phyloP scores from a whole-genome alignment of 2,329 filamentous ascomycete genomes.

The Calonectria honghensis region DNA sequence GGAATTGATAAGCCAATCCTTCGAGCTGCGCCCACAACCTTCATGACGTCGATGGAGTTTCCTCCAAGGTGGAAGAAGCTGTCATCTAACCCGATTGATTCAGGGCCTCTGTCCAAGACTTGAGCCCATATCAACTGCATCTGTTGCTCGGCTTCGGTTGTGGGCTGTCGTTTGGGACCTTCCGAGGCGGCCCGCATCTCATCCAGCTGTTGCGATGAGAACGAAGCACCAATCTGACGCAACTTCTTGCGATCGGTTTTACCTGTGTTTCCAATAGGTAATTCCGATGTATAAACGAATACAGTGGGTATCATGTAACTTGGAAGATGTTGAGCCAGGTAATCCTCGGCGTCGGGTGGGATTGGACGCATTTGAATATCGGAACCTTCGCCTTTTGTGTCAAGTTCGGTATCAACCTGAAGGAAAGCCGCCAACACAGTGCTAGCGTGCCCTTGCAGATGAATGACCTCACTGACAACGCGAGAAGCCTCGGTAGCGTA shows the following conservation, averaged over 20 bases:
- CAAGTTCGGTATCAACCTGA: background rate
- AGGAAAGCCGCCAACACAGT: conserved; percentile 23
- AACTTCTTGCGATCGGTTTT: conserved; percentile 45
- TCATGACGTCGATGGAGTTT: conserved; percentile 70
- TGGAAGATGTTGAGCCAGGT: conserved; percentile 37
- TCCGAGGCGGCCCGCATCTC: conserved; percentile 48
- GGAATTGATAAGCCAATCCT: conserved; percentile 32
- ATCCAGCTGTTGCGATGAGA: conserved; percentile 60
- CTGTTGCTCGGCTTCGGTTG: conserved; percentile 38
- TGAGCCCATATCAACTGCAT: conserved; percentile 62
- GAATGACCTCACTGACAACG: conserved; percentile 36
- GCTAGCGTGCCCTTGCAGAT: conserved; percentile 6
- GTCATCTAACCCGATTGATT: conserved; percentile 63
- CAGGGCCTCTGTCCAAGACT: conserved; percentile 58
- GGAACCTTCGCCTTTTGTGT: too few species aligned
- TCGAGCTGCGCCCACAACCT: conserved; percentile 57
- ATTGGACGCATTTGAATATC: background rate
- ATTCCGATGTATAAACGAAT: conserved; percentile 34
- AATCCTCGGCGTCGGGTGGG: conserved; percentile 3
- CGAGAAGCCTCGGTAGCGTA: background rate
- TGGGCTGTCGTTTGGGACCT: conserved; percentile 30
- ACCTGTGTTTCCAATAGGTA: conserved; percentile 43
- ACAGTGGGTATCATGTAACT: conserved; percentile 47
- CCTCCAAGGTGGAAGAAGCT: conserved; percentile 72
- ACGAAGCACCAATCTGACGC: conserved; percentile 32